Conservation (phyloP, 2,329 filamentous ascomycete species). For the Ascochyta rabiei region DNA sequence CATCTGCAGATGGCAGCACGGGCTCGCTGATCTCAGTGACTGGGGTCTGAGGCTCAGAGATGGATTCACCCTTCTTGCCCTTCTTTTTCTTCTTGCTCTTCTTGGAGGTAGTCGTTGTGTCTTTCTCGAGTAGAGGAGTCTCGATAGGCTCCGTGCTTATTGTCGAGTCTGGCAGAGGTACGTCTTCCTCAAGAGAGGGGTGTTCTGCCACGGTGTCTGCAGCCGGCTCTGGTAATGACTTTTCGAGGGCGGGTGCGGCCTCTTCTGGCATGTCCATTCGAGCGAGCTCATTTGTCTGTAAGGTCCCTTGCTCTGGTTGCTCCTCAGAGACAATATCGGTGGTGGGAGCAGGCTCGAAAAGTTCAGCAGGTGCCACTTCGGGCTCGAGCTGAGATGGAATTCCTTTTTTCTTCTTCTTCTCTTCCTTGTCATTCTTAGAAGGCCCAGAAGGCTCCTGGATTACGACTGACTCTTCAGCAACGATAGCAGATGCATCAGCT, state of each 20-base stretch:
- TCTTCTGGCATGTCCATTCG: neutral
- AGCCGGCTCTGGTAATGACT: neutral
- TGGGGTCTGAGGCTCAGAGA: constrained; percentile 27
- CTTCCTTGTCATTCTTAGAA: constrained; percentile 28
- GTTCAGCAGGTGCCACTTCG: neutral
- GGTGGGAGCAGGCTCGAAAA: neutral
- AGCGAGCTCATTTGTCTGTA: neutral
- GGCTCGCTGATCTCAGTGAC: constrained; percentile 3
- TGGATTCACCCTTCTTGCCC: constrained; percentile 29
- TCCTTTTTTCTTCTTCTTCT: constrained; percentile 35
- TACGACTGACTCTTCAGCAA: neutral
- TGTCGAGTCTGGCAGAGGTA: neutral
- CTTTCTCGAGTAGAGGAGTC: neutral
- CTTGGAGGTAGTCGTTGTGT: constrained; percentile 20
- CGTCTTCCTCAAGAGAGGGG: neutral
- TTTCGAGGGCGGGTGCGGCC: neutral
- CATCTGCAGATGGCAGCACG: neutral
- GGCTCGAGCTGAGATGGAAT: neutral
- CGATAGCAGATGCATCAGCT: neutral
- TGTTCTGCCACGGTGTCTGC: neutral
- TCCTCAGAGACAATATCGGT: neutral
- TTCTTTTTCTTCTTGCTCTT: constrained; percentile 40
- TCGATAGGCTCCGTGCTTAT: neutral
- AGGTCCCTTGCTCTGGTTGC: neutral
- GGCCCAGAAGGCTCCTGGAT: constrained; percentile 12